Percentiles rank a stretch among this genome's conserved stretches.
These are phyloP conservation scores for Trametes versicolor DNA, from an alignment of 1,284 basidiomycete genomes.

Conservation along the genomic window DNA sequence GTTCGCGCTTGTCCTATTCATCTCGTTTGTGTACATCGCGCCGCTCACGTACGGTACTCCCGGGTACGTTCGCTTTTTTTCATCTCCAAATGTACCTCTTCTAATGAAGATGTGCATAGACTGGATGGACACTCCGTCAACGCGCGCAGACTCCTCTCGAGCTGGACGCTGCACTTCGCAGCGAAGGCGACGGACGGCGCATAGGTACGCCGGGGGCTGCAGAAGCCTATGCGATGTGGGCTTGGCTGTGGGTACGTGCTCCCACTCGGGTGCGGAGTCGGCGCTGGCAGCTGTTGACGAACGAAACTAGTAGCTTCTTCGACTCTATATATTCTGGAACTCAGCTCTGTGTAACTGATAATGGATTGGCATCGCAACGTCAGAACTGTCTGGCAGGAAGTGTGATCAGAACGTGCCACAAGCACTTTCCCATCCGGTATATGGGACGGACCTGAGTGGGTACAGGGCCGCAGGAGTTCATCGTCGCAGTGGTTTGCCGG, in stretches of 20 bases:
- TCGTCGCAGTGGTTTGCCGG: no score
- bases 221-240: not conserved
- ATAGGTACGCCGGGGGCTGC: conserved; percentile 1
- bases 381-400: not conserved
- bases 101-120: conserved; percentile 50
- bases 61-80: conserved; percentile 65
- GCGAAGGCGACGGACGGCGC: conserved; percentile 56
- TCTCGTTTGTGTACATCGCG: conserved; percentile 79
- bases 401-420: not conserved
- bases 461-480: no score
- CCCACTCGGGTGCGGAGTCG: not conserved
- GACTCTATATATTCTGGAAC: conserved; percentile 20
- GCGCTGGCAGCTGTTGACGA: not conserved
- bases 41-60: conserved; percentile 94
- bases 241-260: not conserved
- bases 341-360: conserved; percentile 15
- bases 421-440: not conserved
- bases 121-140: conserved; percentile 81
- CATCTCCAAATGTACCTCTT: conserved; percentile 1
- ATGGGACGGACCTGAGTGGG: no score
- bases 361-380: conserved; percentile 1
- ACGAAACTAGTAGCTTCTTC: conserved; percentile 1
- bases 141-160: conserved; percentile 72
- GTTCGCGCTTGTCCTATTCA: conserved; percentile 70
- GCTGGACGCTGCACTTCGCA: conserved; percentile 89